A percentile compares a stretch with the other conserved stretches of the same genome.
Evolutionary conservation across 805 yeast species (phyloP).

Genomic region (Hanseniaspora clermontiae): DNA sequence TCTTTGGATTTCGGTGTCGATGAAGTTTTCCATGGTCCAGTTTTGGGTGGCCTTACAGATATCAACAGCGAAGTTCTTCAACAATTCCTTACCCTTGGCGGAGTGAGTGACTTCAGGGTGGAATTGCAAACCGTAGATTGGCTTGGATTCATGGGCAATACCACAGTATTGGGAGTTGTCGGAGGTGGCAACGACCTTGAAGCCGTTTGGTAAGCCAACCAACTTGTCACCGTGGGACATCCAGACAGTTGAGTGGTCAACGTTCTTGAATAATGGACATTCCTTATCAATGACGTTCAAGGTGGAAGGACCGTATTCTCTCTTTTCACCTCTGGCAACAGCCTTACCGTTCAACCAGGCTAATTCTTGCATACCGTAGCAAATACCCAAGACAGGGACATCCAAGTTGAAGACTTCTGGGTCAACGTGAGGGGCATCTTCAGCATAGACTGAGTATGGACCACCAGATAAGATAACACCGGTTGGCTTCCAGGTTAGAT

Average conservation of each 20-base stretch:
- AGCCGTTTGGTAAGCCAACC: conserved; percentile 78
- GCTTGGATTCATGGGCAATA: conserved; percentile 58
- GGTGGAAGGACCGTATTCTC: conserved; percentile 96
- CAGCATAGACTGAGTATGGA: conserved; percentile 93
- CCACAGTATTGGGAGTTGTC: conserved; percentile 94
- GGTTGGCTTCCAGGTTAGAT: conserved; percentile 85
- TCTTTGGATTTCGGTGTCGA: conserved; percentile 90
- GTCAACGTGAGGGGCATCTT: conserved; percentile 95
- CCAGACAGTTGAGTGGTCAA: conserved; percentile 94
- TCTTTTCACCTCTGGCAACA: conserved; percentile 89
- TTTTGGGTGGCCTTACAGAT: conserved; percentile 77
- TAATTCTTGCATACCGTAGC: conserved; percentile 98
- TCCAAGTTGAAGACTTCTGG: conserved; percentile 77
- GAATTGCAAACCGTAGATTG: conserved; percentile 91
- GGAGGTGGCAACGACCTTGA: conserved; percentile 77
- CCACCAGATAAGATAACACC: conserved; percentile 95
- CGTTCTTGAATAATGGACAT: conserved; percentile 70
- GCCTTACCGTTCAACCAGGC: conserved; percentile 93
- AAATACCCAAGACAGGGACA: conserved; percentile 93
- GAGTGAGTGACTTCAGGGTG: conserved; percentile 99
- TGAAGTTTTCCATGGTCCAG: conserved; percentile 98
- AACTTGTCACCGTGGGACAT: conserved; percentile 99
- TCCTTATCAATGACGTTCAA: conserved; percentile 56
- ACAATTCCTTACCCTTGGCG: conserved; percentile 70
- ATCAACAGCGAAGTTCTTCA: conserved; percentile 83